Evolutionary conservation across 108 stramenopile genomes (phyloP).

Genomic region (Nitzschia inconspicua): DNA sequence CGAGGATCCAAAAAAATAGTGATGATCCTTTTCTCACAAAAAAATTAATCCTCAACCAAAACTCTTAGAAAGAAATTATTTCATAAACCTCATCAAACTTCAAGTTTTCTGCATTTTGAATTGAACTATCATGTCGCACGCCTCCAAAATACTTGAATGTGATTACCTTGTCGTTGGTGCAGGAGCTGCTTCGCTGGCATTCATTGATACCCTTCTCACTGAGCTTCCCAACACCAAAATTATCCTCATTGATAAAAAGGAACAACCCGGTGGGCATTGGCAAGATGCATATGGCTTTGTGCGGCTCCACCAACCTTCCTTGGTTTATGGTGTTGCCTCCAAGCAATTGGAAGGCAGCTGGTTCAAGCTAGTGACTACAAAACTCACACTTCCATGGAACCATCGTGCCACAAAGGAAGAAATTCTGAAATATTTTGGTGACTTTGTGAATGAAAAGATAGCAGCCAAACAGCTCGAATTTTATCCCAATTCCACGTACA

Average conservation of each 20-base stretch:
- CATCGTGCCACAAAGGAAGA: slow-evolving; percentile 27
- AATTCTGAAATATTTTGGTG: slow-evolving; percentile 16
- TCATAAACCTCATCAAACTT: neutral
- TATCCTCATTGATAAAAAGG: slow-evolving; percentile 25
- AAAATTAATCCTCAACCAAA: neutral
- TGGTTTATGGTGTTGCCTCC: slow-evolving; percentile 21
- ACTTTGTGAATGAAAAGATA: slow-evolving; percentile 6
- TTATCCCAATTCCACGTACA: slow-evolving; percentile 8
- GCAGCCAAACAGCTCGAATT: slow-evolving; percentile 13
- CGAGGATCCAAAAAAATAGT: too few species aligned
- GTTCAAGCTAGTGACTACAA: slow-evolving; percentile 11
- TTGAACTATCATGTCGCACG: neutral
- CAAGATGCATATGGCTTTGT: slow-evolving; percentile 27
- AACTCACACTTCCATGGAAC: slow-evolving; percentile 21
- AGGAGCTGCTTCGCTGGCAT: slow-evolving; percentile 28
- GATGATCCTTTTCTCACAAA: too few species aligned
- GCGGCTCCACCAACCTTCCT: slow-evolving; percentile 23
- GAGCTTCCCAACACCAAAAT: slow-evolving; percentile 6
- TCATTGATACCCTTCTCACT: slow-evolving; percentile 28
- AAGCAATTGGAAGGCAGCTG: slow-evolving; percentile 26
- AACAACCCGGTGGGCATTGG: slow-evolving; percentile 33
- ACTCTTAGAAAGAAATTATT: neutral
- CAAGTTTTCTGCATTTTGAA: neutral
- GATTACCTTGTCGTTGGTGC: slow-evolving; percentile 41
- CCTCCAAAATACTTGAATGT: slow-evolving; percentile 8